phyloP scores from a whole-genome alignment of 2,329 filamentous ascomycete species.

The Fusarium circinatum region DNA sequence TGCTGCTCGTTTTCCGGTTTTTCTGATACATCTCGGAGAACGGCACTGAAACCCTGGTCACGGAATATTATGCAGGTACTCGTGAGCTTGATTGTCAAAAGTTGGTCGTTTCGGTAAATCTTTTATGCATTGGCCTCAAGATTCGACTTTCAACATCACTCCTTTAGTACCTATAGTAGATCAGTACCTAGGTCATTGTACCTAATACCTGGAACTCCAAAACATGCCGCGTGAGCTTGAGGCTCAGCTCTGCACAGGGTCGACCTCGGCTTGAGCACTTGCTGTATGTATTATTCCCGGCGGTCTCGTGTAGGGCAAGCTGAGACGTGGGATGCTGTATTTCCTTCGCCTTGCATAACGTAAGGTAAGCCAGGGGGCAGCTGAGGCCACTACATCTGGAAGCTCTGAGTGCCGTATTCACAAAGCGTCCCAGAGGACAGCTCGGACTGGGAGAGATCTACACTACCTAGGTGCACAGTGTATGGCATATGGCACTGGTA shows the following conservation, averaged over 20 bases:
- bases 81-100: neutral
- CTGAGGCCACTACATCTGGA: conserved; percentile 2
- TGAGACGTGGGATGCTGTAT: conserved; percentile 13
- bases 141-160: neutral
- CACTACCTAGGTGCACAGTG: neutral
- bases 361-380: conserved; percentile 19
- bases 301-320: neutral
- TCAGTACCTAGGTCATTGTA: neutral
- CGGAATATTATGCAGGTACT: conserved; percentile 31
- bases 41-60: conserved; percentile 15
- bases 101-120: neutral
- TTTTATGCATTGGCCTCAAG: neutral
- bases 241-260: conserved; percentile 9
- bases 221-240: conserved; percentile 18
- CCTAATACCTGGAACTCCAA: neutral
- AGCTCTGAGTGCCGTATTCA: neutral
- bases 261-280: neutral
- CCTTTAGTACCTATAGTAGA: neutral
- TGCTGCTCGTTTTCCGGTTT: conserved; percentile 13
- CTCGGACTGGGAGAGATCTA: neutral
- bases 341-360: conserved; percentile 13
- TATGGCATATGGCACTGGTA: neutral
- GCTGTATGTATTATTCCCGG: conserved; percentile 17
- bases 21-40: conserved; percentile 2
- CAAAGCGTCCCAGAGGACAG: neutral